A percentile compares a stretch with the other conserved stretches of the same genome.
Conservation (phyloP, 176 grass and related monocot species). For the Musa schizocarpa region DNA sequence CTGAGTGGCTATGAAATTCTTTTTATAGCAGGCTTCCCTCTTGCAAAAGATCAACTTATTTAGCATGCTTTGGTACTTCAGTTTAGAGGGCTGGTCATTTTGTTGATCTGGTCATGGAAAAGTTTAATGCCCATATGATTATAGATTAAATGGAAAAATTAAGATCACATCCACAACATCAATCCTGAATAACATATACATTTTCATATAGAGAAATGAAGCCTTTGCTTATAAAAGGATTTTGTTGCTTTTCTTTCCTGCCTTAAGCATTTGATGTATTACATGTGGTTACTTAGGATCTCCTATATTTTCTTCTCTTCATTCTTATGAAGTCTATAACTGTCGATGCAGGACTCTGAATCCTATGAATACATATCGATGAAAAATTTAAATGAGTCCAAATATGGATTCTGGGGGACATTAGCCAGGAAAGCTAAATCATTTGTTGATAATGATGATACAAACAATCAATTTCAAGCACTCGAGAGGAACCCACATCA, state of each 20-base stretch:
- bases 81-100: not conserved
- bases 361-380: slow-evolving; percentile 68
- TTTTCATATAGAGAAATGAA: too few relatives aligned
- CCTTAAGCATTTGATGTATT: not conserved
- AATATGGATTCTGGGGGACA: slow-evolving; percentile 77
- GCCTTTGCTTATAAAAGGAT: too few relatives aligned
- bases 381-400: slow-evolving; percentile 79
- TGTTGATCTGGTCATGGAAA: not conserved
- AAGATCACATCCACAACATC: too few relatives aligned
- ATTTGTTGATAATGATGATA: slow-evolving; percentile 72
- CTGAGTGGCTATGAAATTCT: not conserved
- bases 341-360: slow-evolving; percentile 45
- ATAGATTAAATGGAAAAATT: not conserved
- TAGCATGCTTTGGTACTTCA: not conserved
- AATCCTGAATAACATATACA: too few relatives aligned
- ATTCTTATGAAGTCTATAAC: not conserved
- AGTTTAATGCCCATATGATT: not conserved
- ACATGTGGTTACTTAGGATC: not conserved
- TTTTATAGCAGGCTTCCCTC: not conserved
- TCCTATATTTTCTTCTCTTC: not conserved
- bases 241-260: not conserved
- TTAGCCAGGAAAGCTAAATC: slow-evolving; percentile 77
- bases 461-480: slow-evolving; percentile 32
- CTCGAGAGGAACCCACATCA: slow-evolving; percentile 24
- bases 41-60: not conserved